Evolutionary conservation across 2,329 filamentous ascomycete species (phyloP).

Genomic region (Neopestalotiopsis sp.): DNA sequence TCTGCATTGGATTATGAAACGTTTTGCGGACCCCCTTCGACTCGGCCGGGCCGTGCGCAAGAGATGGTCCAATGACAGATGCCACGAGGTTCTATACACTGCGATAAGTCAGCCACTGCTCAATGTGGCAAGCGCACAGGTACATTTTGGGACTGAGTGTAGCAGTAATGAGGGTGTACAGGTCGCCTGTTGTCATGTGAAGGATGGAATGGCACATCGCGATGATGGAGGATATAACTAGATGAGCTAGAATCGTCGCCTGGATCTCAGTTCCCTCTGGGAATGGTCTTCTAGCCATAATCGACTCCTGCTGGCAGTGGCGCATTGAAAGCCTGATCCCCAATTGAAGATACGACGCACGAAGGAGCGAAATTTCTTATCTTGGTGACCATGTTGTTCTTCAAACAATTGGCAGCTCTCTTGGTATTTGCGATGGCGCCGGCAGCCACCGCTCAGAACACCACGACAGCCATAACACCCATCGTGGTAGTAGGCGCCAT

Average conservation of each 20-base stretch:
- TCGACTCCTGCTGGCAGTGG: conserved; percentile 2
- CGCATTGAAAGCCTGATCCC: neutral
- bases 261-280: neutral
- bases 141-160: neutral
- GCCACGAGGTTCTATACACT: neutral
- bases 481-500: neutral
- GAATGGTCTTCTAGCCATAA: neutral
- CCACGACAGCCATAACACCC: neutral
- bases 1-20: neutral
- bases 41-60: neutral
- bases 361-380: neutral
- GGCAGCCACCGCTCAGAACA: neutral
- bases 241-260: neutral
- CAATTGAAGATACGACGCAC: neutral
- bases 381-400: neutral
- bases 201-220: neutral
- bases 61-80: neutral
- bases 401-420: neutral
- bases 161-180: neutral
- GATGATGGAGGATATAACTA: neutral
- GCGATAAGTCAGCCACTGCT: neutral
- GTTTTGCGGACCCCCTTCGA: neutral
- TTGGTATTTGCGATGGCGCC: neutral
- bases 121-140: conserved; percentile 5
- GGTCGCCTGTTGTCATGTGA: neutral